Conservation (phyloP, 2,329 filamentous ascomycete species). For the Ascochyta clinopodiicola region DNA sequence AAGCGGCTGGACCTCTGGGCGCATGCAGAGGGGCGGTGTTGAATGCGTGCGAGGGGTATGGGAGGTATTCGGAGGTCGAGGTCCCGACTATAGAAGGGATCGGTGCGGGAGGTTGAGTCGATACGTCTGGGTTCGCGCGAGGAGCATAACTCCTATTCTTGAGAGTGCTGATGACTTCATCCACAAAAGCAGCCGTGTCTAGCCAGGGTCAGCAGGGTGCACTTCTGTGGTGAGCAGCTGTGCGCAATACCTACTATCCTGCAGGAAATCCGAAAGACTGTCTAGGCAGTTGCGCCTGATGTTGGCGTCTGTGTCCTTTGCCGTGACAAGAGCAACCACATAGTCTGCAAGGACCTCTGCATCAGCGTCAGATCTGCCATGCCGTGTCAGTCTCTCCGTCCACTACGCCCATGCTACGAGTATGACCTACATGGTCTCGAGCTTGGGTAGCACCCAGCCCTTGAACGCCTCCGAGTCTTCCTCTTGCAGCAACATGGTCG, state of each 20-base stretch:
- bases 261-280: conserved; percentile 77
- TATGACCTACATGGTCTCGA: conserved; percentile 72
- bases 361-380: conserved; percentile 74
- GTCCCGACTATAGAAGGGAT: conserved; percentile 33
- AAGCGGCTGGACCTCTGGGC: conserved; percentile 32
- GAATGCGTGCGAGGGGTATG: conserved; percentile 22
- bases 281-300: conserved; percentile 72
- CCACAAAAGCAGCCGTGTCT: conserved; percentile 69
- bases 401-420: neutral
- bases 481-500: conserved; percentile 62
- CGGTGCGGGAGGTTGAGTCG: conserved; percentile 30
- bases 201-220: conserved; percentile 15
- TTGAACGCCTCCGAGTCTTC: conserved; percentile 67
- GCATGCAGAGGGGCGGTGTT: conserved; percentile 33
- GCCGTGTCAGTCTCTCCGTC: conserved; percentile 6
- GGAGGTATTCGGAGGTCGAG: conserved; percentile 29
- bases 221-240: neutral
- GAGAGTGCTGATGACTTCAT: conserved; percentile 73
- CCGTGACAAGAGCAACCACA: conserved; percentile 76
- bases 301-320: conserved; percentile 64
- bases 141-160: conserved; percentile 57
- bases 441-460: conserved; percentile 77
- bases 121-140: conserved; percentile 36
- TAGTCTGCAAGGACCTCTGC: conserved; percentile 84
- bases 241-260: conserved; percentile 61